Evolutionary conservation across 2,329 filamentous ascomycete genomes (phyloP), one percentile per base, ranked within the genome.

Genomic region (Camptophora hylomeconis): DNA sequence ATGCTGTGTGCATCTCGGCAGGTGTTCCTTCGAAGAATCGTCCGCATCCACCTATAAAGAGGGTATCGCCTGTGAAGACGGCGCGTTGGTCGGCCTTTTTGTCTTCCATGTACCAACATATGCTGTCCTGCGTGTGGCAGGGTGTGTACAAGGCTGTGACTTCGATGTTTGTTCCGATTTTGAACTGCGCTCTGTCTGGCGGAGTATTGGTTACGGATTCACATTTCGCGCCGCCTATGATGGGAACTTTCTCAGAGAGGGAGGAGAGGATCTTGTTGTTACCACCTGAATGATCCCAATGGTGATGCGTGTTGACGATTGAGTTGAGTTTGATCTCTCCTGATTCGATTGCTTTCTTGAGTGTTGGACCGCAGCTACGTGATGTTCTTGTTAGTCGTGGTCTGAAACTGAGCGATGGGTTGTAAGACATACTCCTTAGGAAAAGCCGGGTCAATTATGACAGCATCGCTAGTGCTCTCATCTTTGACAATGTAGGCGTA

Each of bases 91-190:
- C 62, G 12, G 33, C 40, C 10, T 20, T 24, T 20, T 30, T 31
- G 48, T 98, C 87, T 56, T 93, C 72, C 63, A 89, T 75, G 44
- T 75, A 82, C 62, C 76, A 98, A 65, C 89, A 98, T 51, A 98
- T 93, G 54, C 86, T 94, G 60, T 98, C 89, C 60, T 94, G 86
- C 2, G 89, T 98, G 53, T 98, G 89, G 55, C 89, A 98, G 2
- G 89, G 89, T 8, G 89, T 98, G 57, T 95, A 80, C n/a, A 95
- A 63, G 14, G 81, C 80, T 50, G 72, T 87, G 33, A 94, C 78
- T 9, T 69, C 67, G 53, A 98, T 89, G 42, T 69, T 67, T 21
- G 72, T 63, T 32, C 89, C 89, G 38, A 98, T 72, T 39, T 72
- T 77, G 63, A 94, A 93, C 3, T 65, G 72, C 41, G 82, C 72